Base-by-base conservation (phyloP, 805 yeast species). In the Wickerhamiella lipophila region DNA sequence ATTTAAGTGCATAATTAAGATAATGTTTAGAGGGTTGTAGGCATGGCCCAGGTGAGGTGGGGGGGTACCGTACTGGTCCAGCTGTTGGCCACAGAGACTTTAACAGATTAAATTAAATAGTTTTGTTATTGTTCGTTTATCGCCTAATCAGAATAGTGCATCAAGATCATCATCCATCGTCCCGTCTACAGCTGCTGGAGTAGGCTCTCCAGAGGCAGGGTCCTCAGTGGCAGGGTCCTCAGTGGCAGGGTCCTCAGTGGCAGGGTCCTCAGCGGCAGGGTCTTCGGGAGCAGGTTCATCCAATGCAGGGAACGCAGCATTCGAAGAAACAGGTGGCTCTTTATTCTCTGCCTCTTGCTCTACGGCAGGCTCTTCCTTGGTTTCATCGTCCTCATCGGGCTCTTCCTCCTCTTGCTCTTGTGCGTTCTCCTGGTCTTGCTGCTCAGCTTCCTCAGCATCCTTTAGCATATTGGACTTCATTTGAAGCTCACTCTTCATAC, bases 401-500 rank as follows among this genome's bases (percentile, higher is more conserved):
- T 61, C 64, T 3, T 59, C 69, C 4, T 60, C 62, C 18, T 61
- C 69, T 19, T 63, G 70, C 11, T 64, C 66, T 3, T 59, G 64
- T 21, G 52, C 59, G 52, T 55, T 18, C 19, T 29, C 30, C 13
- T 26, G 11, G 21, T 25, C 38, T 23, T 15, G n/a, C 19, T 41
- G 29, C 6, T 52, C 62, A 5, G 52, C 50, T 6, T 55, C 61
- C 7, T 50, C 61, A 1, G 57, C 59, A 23, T 60, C 60, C 55
- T 66, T 68, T 57, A 87, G 68, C 58, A 81, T 86, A 52, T 79
- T 71, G 64, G 74, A 75, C 68, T 89, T 92, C 59, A 78, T 72
- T 49, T 86, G 95, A 52, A 86, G 72, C 57, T 89, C 95, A 49
- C 80, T 78, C 63, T 78, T 79, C 59, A 92, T 72, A 52, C 88